Conservation (phyloP, 768 basidiomycete species). For the Mycena capillaripes region DNA sequence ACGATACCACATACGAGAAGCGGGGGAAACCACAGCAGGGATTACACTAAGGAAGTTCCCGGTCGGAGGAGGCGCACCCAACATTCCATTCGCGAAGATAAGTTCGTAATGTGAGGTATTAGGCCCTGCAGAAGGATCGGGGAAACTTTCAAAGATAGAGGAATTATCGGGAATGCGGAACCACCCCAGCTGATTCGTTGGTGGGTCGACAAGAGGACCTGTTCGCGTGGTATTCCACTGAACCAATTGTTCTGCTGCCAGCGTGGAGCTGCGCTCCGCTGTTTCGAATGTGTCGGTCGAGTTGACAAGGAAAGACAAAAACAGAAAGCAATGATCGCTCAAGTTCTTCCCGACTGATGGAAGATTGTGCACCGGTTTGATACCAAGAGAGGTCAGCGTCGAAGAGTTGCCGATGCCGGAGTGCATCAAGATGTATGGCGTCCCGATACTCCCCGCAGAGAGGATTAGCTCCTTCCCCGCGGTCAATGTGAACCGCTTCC, state of each 20-base stretch:
- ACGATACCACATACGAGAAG: constrained; percentile 11
- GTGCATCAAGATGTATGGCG: constrained; percentile 33
- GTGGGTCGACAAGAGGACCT: constrained; percentile 45
- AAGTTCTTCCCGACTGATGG: constrained; percentile 41
- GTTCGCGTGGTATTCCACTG: constrained; percentile 47
- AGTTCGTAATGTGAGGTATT: constrained; percentile 46
- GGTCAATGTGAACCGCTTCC: constrained; percentile 23
- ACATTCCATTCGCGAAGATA: constrained; percentile 28
- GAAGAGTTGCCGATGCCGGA: constrained; percentile 17
- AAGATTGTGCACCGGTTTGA: constrained; percentile 15
- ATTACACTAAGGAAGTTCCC: constrained; percentile 10
- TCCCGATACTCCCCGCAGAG: constrained; percentile 45
- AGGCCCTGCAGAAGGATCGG: constrained; percentile 46
- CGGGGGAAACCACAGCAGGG: constrained; percentile 15
- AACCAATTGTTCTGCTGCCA: constrained; percentile 40
- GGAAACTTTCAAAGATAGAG: constrained; percentile 36
- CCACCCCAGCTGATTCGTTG: constrained; percentile 43
- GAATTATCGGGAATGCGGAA: constrained; percentile 39
- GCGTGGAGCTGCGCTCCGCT: constrained; percentile 39
- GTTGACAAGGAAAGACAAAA: constrained; percentile 43
- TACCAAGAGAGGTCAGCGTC: constrained; percentile 2
- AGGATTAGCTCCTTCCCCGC: constrained; percentile 48
- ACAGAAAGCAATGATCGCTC: constrained; percentile 46
- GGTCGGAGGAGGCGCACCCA: constrained; percentile 3
- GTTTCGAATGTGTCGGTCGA: constrained; percentile 44